Conservation (phyloP, 306 rosid genomes). For the Cicer cuneatum region DNA sequence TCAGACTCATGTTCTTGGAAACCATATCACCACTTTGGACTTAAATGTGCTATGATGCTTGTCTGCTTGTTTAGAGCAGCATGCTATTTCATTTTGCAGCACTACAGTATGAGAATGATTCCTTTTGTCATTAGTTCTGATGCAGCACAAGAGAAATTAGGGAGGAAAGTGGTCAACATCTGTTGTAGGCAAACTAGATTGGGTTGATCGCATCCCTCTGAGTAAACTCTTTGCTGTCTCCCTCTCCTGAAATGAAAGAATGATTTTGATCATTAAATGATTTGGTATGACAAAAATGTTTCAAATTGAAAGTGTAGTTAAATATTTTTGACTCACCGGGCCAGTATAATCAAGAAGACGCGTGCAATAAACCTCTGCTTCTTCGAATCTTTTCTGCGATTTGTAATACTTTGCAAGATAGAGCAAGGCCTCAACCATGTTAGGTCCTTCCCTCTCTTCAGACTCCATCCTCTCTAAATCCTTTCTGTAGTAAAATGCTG, state of each 20-base stretch:
- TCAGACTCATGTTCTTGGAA: slow-evolving; percentile 8
- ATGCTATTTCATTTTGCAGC: not conserved
- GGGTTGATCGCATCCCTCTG: slow-evolving; percentile 78
- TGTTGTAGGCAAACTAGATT: slow-evolving; percentile 68
- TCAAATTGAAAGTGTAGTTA: slow-evolving; percentile 14
- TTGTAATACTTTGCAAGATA: slow-evolving; percentile 79
- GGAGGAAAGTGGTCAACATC: slow-evolving; percentile 89
- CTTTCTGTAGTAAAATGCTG: slow-evolving; percentile 86
- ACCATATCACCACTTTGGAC: slow-evolving; percentile 18
- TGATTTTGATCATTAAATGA: slow-evolving; percentile 14
- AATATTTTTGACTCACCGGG: slow-evolving; percentile 68
- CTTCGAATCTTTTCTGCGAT: slow-evolving; percentile 67
- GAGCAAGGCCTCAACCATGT: slow-evolving; percentile 85
- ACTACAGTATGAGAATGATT: not conserved
- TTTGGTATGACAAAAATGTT: not conserved
- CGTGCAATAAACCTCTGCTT: slow-evolving; percentile 92
- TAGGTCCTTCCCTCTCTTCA: slow-evolving; percentile 98
- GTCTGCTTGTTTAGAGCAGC: slow-evolving; percentile 6
- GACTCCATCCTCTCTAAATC: slow-evolving; percentile 96
- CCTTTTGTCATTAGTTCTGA: not conserved
- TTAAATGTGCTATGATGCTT: not conserved
- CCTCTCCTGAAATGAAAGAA: slow-evolving; percentile 69
- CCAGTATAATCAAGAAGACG: slow-evolving; percentile 96
- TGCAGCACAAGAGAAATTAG: slow-evolving; percentile 41
- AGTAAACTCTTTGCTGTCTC: slow-evolving; percentile 93